Evolutionary conservation across 495 filamentous ascomycete species (phyloP).

Genomic region (Sporormia fimetaria): DNA sequence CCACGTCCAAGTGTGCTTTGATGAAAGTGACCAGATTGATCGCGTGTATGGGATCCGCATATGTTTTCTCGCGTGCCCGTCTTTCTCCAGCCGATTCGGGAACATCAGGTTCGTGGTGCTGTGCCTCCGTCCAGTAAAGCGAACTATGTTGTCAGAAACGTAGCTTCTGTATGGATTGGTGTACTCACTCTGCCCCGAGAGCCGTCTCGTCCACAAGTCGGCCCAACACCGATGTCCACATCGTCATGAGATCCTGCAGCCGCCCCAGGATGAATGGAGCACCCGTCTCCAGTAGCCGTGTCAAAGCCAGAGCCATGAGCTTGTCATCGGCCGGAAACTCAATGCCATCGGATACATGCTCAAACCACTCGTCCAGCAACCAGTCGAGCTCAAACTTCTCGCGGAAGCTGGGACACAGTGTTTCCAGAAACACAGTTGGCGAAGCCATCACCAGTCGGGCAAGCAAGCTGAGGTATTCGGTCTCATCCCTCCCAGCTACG

Average conservation of each 20-base stretch:
- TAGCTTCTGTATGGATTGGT: conserved; percentile 18
- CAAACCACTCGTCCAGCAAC: conserved; percentile 81
- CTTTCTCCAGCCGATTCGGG: conserved; percentile 55
- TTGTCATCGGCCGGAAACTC: conserved; percentile 64
- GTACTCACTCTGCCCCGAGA: conserved; percentile 39
- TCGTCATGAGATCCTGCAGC: conserved; percentile 54
- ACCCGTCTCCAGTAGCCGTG: conserved; percentile 59
- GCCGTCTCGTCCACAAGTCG: conserved; percentile 47
- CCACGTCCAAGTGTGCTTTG: conserved; percentile 48
- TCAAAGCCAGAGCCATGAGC: conserved; percentile 69
- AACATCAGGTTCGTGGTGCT: conserved; percentile 22
- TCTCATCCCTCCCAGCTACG: conserved; percentile 58
- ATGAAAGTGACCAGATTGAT: conserved; percentile 62
- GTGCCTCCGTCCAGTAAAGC: conserved; percentile 37
- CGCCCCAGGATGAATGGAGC: conserved; percentile 45
- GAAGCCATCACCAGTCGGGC: conserved; percentile 64
- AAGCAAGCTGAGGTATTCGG: conserved; percentile 74
- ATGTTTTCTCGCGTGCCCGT: conserved; percentile 43
- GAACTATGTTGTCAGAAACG: conserved; percentile 23
- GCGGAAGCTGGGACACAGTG: conserved; percentile 37
- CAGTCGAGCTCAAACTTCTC: conserved; percentile 41
- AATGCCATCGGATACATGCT: conserved; percentile 69
- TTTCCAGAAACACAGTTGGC: conserved; percentile 51
- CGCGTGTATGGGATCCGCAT: conserved; percentile 57
- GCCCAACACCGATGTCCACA: conserved; percentile 58